These are phyloP conservation scores for Conringia planisiliqua DNA, from an alignment of 345 rosid species.

Conservation along the genomic window DNA sequence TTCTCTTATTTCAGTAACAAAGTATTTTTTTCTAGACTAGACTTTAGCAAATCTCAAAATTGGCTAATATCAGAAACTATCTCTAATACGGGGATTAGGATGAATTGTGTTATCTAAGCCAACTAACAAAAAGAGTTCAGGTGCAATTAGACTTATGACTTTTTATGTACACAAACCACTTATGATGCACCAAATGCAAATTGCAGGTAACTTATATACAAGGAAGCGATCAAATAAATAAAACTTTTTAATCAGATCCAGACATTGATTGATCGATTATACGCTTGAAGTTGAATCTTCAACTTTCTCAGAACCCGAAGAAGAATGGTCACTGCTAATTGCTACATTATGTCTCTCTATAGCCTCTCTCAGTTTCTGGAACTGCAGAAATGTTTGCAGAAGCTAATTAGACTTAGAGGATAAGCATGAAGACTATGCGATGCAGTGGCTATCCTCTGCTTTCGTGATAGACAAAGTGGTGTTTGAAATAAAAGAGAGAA, in stretches of 20 bases:
- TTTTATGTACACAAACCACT: slow-evolving; percentile 10
- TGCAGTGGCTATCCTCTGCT: background rate
- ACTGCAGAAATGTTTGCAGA: slow-evolving; percentile 47
- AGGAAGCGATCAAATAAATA: background rate
- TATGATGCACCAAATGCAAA: background rate
- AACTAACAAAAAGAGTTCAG: background rate
- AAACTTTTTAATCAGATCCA: slow-evolving; percentile 20
- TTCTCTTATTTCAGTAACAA: background rate
- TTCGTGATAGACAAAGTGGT: background rate
- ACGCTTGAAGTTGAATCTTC: slow-evolving; percentile 50
- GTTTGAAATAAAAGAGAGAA: background rate
- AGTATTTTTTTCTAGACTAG: background rate
- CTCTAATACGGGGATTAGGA: background rate
- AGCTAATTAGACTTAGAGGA: background rate
- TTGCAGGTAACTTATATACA: slow-evolving; percentile 17
- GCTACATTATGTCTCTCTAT: slow-evolving; percentile 53
- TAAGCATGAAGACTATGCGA: background rate
- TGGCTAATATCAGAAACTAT: background rate
- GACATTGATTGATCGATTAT: slow-evolving; percentile 38
- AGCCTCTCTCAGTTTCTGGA: slow-evolving; percentile 80
- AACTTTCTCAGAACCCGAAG: slow-evolving; percentile 34
- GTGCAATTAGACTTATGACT: background rate
- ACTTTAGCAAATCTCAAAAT: background rate
- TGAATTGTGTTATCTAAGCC: background rate
- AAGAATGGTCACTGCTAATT: slow-evolving; percentile 40